A percentile compares a stretch with the other conserved stretches of the same genome.
Conservation (phyloP, 148 eudicot species). For the Vaccinium darrowii region DNA sequence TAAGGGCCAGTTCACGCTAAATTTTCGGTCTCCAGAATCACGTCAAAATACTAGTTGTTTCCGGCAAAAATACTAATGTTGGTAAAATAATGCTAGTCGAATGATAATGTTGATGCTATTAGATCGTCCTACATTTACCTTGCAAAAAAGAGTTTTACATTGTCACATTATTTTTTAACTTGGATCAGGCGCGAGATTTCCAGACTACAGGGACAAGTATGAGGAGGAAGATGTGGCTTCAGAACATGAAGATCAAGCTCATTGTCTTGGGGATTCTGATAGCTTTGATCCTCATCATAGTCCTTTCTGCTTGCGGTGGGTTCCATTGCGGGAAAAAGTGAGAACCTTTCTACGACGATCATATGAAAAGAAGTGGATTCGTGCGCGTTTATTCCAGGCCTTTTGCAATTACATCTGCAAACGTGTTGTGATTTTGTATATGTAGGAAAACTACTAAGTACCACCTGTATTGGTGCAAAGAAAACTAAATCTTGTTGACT, state of each 20-base stretch:
- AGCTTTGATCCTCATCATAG: conserved; percentile 32
- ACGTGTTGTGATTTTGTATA: conserved; percentile 8
- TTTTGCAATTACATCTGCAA: not conserved
- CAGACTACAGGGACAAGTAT: conserved; percentile 21
- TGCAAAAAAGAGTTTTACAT: not conserved
- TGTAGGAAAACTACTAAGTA: not conserved
- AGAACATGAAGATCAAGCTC: conserved; percentile 33
- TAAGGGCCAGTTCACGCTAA: no score
- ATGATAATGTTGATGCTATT: not conserved
- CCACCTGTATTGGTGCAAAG: not conserved
- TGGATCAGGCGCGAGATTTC: conserved; percentile 35
- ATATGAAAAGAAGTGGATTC: not conserved
- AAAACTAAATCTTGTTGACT: not conserved
- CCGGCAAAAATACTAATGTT: no score
- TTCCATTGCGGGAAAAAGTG: conserved; percentile 26
- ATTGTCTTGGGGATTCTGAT: conserved; percentile 28
- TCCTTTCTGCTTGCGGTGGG: conserved; percentile 31
- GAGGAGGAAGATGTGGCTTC: conserved; percentile 32
- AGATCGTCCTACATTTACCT: not conserved
- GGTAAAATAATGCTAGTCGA: no score
- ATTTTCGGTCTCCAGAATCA: no score
- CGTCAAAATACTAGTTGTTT: no score
- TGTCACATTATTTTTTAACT: not conserved
- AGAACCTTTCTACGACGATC: not conserved
- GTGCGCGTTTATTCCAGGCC: not conserved